Percentiles rank a stretch among this genome's conserved stretches.
Evolutionary conservation across 2,329 filamentous ascomycete genomes (phyloP).

Genomic region (Ceratocystis ficicola): DNA sequence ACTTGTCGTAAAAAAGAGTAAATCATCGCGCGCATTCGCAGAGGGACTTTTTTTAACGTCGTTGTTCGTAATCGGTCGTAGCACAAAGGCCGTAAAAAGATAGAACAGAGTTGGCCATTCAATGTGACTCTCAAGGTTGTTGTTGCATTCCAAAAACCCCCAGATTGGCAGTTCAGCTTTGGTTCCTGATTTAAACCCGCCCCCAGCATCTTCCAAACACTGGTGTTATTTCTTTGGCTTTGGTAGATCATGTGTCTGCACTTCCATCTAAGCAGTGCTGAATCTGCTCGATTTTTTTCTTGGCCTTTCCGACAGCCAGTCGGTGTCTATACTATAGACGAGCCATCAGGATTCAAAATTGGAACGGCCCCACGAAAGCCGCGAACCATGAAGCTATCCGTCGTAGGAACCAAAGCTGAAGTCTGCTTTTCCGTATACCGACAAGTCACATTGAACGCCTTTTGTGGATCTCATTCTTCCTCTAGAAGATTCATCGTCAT

Average conservation of each 20-base stretch:
- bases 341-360: too few species aligned
- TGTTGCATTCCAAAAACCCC: neutral
- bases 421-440: neutral
- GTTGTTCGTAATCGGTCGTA: conserved; percentile 5
- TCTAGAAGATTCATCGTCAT: neutral
- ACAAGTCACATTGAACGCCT: neutral
- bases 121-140: neutral
- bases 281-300: neutral
- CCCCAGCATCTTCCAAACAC: conserved; percentile 2
- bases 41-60: conserved; percentile 26
- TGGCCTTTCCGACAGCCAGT: neutral
- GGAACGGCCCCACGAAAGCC: conserved; percentile 11
- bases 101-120: neutral
- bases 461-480: neutral
- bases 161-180: conserved; percentile 7
- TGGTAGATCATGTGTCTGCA: neutral
- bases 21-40: conserved; percentile 28
- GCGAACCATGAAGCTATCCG: neutral
- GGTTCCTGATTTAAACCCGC: conserved; percentile 2
- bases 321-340: too few species aligned
- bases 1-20: conserved; percentile 38
- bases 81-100: conserved; percentile 1
- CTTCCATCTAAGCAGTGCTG: neutral
- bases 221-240: neutral
- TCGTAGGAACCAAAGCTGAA: conserved; percentile 10